A percentile compares a stretch with the other conserved stretches of the same genome.
Evolutionary conservation across 2,329 filamentous ascomycete genomes (phyloP).

Genomic region (Diaporthe citri): DNA sequence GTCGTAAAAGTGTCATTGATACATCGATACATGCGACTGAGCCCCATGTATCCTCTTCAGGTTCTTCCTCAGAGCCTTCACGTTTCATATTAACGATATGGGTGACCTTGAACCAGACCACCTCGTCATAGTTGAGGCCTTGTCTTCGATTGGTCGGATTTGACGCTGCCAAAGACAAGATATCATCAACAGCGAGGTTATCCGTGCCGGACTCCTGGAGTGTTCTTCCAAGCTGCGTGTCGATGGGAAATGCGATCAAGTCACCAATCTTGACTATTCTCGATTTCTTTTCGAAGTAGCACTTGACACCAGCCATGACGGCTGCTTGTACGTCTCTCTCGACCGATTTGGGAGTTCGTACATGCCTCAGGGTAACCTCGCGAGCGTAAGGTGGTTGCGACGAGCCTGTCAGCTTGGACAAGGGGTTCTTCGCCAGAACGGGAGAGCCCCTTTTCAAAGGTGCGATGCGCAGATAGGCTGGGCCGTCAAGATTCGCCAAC

Average conservation of each 20-base stretch:
- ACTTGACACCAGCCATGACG: slow-evolving; percentile 87
- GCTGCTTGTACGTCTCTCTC: slow-evolving; percentile 88
- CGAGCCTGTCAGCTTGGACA: slow-evolving; percentile 67
- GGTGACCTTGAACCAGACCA: slow-evolving; percentile 94
- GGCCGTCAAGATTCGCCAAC: slow-evolving; percentile 84
- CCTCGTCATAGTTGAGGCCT: slow-evolving; percentile 63
- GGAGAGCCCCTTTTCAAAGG: slow-evolving; percentile 68
- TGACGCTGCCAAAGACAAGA: slow-evolving; percentile 64
- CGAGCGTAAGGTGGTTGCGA: slow-evolving; percentile 70
- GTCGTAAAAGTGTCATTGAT: slow-evolving; percentile 87
- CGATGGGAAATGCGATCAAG: slow-evolving; percentile 88
- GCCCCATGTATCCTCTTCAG: slow-evolving; percentile 82
- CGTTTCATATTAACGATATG: slow-evolving; percentile 72
- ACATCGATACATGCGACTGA: slow-evolving; percentile 89
- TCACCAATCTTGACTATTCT: slow-evolving; percentile 89
- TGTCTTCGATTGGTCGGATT: slow-evolving; percentile 44
- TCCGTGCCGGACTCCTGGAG: slow-evolving; percentile 74
- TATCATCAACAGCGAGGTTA: slow-evolving; percentile 79
- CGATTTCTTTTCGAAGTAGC: slow-evolving; percentile 85
- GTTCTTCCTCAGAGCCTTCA: slow-evolving; percentile 68
- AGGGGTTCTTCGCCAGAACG: slow-evolving; percentile 64
- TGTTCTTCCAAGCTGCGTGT: slow-evolving; percentile 84
- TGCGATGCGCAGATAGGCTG: slow-evolving; percentile 83
- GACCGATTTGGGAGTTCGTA: slow-evolving; percentile 89
- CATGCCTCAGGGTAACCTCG: slow-evolving; percentile 89